These are phyloP conservation scores for Calonectria crousiana DNA, from an alignment of 2,329 filamentous ascomycete species.

Conservation along the genomic window DNA sequence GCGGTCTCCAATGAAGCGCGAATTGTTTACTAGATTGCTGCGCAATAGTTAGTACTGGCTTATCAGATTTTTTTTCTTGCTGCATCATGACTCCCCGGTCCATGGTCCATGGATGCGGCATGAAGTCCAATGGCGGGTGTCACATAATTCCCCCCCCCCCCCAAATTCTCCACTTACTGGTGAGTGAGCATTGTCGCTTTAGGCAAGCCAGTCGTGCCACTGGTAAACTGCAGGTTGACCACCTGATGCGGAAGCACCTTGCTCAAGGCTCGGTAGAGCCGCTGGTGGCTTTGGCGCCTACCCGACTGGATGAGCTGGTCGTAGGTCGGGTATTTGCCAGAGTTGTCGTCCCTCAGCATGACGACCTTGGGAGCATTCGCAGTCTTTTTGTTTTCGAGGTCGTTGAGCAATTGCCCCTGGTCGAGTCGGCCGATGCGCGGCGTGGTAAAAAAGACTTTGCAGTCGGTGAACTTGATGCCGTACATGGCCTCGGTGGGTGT, in stretches of 20 bases:
- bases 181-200: slow-evolving; percentile 83
- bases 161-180: slow-evolving; percentile 60
- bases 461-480: slow-evolving; percentile 78
- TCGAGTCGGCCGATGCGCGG: slow-evolving; percentile 75
- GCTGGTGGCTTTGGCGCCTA: slow-evolving; percentile 59
- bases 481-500: slow-evolving; percentile 79
- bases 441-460: slow-evolving; percentile 80
- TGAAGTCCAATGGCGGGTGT: background rate
- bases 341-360: slow-evolving; percentile 67
- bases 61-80: background rate
- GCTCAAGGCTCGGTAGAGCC: slow-evolving; percentile 65
- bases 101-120: background rate
- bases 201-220: slow-evolving; percentile 79
- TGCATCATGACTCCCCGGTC: slow-evolving; percentile 4
- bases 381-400: slow-evolving; percentile 61
- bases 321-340: slow-evolving; percentile 70
- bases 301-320: slow-evolving; percentile 67
- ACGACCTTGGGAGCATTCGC: slow-evolving; percentile 64
- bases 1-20: slow-evolving; percentile 78
- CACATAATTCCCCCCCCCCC: background rate
- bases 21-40: slow-evolving; percentile 74
- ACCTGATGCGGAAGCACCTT: slow-evolving; percentile 74
- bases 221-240: slow-evolving; percentile 81
- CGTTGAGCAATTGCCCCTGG: slow-evolving; percentile 69
- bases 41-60: slow-evolving; percentile 16